Percentiles rank a stretch among this genome's conserved stretches.
phyloP scores from a whole-genome alignment of 352 stramenopile species.

The Phytophthora fragariae region DNA sequence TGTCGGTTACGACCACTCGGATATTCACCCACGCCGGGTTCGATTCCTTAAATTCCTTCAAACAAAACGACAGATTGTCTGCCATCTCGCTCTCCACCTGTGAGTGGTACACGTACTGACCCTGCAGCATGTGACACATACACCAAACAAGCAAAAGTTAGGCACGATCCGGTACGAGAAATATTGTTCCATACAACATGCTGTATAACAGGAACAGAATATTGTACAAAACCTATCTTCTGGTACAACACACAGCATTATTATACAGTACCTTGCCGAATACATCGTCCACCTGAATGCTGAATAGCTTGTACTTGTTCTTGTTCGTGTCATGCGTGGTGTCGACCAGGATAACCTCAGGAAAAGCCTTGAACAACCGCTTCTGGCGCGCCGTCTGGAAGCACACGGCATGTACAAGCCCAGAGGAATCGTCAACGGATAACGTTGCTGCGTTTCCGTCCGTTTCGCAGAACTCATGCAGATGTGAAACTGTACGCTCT shows the following conservation, averaged over 20 bases:
- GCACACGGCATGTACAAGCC: constrained; percentile 12
- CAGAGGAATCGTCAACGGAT: constrained; percentile 13
- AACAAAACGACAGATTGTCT: constrained; percentile 10
- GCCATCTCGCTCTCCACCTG: constrained; percentile 16
- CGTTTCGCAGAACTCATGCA: constrained; percentile 20
- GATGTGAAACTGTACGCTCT: neutral
- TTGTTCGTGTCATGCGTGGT: constrained; percentile 19
- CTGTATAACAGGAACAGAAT: neutral
- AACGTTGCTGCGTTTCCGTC: constrained; percentile 8
- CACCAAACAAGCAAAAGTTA: neutral
- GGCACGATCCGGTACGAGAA: constrained; percentile 7
- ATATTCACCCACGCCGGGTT: constrained; percentile 25
- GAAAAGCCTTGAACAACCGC: constrained; percentile 26
- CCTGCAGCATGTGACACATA: constrained; percentile 3
- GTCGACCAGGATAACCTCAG: constrained; percentile 23
- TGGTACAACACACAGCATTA: neutral
- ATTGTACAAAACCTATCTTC: neutral
- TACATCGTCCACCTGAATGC: constrained; percentile 19
- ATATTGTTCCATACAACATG: neutral
- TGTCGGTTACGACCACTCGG: constrained; percentile 16
- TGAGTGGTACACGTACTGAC: constrained; percentile 22
- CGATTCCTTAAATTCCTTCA: constrained; percentile 17
- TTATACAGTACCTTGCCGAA: constrained; percentile 16
- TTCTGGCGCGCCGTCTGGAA: constrained; percentile 21
- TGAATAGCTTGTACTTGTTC: constrained; percentile 32